Base-by-base conservation (phyloP, 441 rosid genomes). In the Corymbia citriodora region DNA sequence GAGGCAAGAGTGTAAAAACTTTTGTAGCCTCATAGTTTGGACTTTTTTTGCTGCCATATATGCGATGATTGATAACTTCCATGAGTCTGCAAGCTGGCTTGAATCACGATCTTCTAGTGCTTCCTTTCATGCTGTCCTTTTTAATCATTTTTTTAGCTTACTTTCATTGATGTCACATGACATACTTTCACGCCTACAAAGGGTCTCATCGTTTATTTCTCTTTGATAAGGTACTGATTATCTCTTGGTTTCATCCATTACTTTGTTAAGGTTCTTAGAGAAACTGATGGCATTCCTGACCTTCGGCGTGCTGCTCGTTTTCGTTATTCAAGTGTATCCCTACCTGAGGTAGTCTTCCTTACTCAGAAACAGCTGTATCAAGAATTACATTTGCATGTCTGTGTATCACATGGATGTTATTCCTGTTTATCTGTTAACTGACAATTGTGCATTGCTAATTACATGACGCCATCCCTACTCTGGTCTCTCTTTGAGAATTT, bases 201-300 rank as follows among this genome's bases (percentile, higher is more conserved):
- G 88, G 70, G 87, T 90, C 87, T 59, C 7, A 33, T 63, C 16
- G 63, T 92, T n/a, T 89, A 88, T 87, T 89, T 91, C n/a, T 36
- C 55, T 55, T 88, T 54, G 90, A 40, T 8, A 83, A 65, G 36
- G 89, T 90, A 63, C 90, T 53, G 59, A 91, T 31, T 87, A 88
- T 79, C 90, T 93, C 52, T 93, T 87, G 52, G 87, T 50, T 27
- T 90, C 88, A 87, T 74, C 74, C 48, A 90, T 90, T 65, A 88
- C 88, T 91, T 89, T 93, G 82, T 92, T 86, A 92, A 97, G 99
- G 94, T 92, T 89, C 90, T 97, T 91, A 96, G 99, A 95, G 97
- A 97, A 92, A 94, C 92, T 93, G 97, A 97, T 90, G 99, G 99
- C 86, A 92, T 98, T 92, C 99, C 99, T 63, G 99, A 97, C 95